Conservation (phyloP, 441 rosid genomes). For the Pelargonium fulgidum region DNA sequence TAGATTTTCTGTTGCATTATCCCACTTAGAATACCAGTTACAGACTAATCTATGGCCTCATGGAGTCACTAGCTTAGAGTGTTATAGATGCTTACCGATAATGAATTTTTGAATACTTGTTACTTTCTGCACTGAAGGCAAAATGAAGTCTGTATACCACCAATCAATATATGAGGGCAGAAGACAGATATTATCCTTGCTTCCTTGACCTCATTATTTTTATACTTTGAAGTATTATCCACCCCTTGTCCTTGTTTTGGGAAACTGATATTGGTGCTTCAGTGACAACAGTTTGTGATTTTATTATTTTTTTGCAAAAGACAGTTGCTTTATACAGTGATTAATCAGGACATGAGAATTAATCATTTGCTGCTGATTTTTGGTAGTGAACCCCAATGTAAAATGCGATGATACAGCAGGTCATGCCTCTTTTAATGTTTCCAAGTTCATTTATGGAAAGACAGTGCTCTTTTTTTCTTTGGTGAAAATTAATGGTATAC, state of each 20-base stretch:
- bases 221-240: not conserved
- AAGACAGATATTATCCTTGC: not conserved
- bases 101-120: not conserved
- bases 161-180: not conserved
- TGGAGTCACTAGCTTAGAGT: not conserved
- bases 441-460: too few species aligned
- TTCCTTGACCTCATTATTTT: constrained; percentile 2
- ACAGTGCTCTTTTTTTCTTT: too few species aligned
- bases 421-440: too few species aligned
- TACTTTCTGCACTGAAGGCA: not conserved
- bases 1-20: not conserved
- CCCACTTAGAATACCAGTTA: not conserved
- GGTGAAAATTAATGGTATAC: too few species aligned
- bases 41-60: not conserved
- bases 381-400: too few species aligned
- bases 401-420: too few species aligned
- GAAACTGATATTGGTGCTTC: not conserved
- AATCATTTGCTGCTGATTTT: too few species aligned
- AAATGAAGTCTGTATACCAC: not conserved
- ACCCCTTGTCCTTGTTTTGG: not conserved
- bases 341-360: too few species aligned
- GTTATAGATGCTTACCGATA: not conserved
- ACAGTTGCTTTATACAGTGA: too few species aligned
- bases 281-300: not conserved
- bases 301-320: too few species aligned